A percentile compares a stretch with the other conserved stretches of the same genome.
phyloP scores from a whole-genome alignment of 129 eudicot genomes.

The Arctium lappa region DNA sequence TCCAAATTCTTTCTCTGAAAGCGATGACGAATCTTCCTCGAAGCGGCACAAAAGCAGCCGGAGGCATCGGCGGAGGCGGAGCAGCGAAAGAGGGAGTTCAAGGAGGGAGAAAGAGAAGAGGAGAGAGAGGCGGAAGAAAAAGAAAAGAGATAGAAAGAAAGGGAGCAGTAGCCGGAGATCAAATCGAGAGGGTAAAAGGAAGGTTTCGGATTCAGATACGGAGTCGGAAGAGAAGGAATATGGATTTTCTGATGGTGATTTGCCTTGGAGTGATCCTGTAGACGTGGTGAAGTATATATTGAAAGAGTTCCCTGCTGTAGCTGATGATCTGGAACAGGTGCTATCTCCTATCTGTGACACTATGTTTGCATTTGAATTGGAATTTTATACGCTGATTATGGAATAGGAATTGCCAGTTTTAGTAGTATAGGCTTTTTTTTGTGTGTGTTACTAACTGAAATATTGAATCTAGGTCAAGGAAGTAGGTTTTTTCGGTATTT shows the following conservation, averaged over 20 bases:
- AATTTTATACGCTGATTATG: neutral
- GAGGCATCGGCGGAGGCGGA: conserved; percentile 40
- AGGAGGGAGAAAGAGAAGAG: conserved; percentile 39
- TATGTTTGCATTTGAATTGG: neutral
- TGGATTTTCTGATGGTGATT: conserved; percentile 15
- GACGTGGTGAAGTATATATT: conserved; percentile 57
- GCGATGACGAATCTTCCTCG: conserved; percentile 28
- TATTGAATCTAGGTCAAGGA: conserved; percentile 16
- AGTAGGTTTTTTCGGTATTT: neutral
- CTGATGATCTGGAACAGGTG: conserved; percentile 91
- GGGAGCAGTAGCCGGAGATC: conserved; percentile 33
- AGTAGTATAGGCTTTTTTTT: neutral
- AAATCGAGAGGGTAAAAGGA: conserved; percentile 31
- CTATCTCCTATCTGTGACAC: neutral
- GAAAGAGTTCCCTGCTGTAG: conserved; percentile 77
- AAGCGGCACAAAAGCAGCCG: conserved; percentile 53
- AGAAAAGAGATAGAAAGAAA: conserved; percentile 21
- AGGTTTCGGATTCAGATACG: conserved; percentile 45
- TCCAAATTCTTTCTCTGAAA: conserved; percentile 26
- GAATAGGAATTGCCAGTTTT: neutral
- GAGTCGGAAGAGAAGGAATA: conserved; percentile 44
- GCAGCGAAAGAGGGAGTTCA: conserved; percentile 37
- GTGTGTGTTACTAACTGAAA: neutral
- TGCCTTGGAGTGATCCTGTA: conserved; percentile 43
- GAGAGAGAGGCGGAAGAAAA: conserved; percentile 41